Conservation (phyloP, 2,329 filamentous ascomycete species). For the Paradendryphiella salina region DNA sequence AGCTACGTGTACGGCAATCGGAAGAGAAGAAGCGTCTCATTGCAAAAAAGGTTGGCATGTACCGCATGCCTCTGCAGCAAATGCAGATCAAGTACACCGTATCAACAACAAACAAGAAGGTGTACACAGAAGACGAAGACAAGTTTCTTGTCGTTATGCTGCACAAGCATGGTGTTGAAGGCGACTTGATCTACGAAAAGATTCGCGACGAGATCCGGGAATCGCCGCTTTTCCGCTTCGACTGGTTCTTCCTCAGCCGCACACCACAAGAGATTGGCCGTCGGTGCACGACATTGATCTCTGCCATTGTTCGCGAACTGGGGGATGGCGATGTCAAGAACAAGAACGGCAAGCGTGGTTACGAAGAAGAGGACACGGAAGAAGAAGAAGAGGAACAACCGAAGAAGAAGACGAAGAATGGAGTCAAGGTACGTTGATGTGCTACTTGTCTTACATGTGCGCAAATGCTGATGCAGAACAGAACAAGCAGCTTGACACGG, state of each 20-base stretch:
- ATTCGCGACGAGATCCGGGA: slow-evolving; percentile 98
- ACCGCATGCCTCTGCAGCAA: slow-evolving; percentile 95
- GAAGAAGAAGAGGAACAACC: slow-evolving; percentile 76
- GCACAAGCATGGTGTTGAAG: slow-evolving; percentile 89
- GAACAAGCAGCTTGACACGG: slow-evolving; percentile 91
- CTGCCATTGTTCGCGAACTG: slow-evolving; percentile 93
- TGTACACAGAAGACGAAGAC: slow-evolving; percentile 98
- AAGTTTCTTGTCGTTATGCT: slow-evolving; percentile 92
- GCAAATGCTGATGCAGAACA: slow-evolving; percentile 48
- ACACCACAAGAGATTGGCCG: slow-evolving; percentile 91
- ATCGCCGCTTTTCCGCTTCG: slow-evolving; percentile 92
- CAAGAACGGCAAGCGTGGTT: slow-evolving; percentile 71
- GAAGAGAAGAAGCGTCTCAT: slow-evolving; percentile 92
- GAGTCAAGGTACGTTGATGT: slow-evolving; percentile 71
- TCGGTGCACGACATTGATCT: slow-evolving; percentile 89
- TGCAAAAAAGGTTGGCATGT: slow-evolving; percentile 92
- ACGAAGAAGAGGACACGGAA: slow-evolving; percentile 82
- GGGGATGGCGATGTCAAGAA: slow-evolving; percentile 64
- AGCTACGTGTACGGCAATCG: slow-evolving; percentile 84
- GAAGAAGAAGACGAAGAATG: slow-evolving; percentile 93
- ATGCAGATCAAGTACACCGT: slow-evolving; percentile 99
- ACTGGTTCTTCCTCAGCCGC: slow-evolving; percentile 98
- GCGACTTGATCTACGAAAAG: slow-evolving; percentile 84
- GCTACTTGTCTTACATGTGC: accelerated
- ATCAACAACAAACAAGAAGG: slow-evolving; percentile 99